Conservation (phyloP, 495 filamentous ascomycete genomes). For the Neurospora intermedia region DNA sequence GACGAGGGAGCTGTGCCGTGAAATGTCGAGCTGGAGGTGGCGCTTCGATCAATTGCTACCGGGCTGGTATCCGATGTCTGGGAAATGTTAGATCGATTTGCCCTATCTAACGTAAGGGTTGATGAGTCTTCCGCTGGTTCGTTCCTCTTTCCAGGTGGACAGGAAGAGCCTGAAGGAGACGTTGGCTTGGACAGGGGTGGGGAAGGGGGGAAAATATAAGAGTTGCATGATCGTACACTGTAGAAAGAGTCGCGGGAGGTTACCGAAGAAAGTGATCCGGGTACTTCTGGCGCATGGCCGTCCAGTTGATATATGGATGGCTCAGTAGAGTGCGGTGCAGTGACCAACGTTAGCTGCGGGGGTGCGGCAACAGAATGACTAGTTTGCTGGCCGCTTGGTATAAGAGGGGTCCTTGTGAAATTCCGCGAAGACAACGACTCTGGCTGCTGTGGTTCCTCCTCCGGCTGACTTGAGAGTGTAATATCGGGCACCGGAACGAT, state of each 20-base stretch:
- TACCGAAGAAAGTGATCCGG: slow-evolving; percentile 18
- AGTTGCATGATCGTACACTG: slow-evolving; percentile 47
- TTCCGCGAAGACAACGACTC: neutral
- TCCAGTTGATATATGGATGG: neutral
- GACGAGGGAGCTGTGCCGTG: slow-evolving; percentile 6
- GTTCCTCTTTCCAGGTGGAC: slow-evolving; percentile 20
- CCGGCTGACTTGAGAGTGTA: neutral
- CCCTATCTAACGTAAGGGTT: slow-evolving; percentile 30
- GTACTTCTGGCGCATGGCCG: slow-evolving; percentile 4
- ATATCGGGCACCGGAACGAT: neutral
- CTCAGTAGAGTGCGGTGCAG: slow-evolving; percentile 20
- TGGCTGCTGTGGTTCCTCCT: neutral
- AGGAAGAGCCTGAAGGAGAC: slow-evolving; percentile 29
- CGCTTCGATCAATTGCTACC: neutral
- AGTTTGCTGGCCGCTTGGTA: slow-evolving; percentile 16
- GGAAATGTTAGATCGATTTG: slow-evolving; percentile 28
- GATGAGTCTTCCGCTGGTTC: slow-evolving; percentile 2
- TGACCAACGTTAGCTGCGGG: slow-evolving; percentile 22
- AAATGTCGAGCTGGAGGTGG: slow-evolving; percentile 2
- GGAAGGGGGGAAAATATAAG: slow-evolving; percentile 39
- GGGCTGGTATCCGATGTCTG: slow-evolving; percentile 8
- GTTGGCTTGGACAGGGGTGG: slow-evolving; percentile 32
- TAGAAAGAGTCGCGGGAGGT: slow-evolving; percentile 38
- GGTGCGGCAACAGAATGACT: slow-evolving; percentile 27
- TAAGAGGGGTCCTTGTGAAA: neutral